phyloP scores from a whole-genome alignment of 164 flowering plant species.

The Sedum album region DNA sequence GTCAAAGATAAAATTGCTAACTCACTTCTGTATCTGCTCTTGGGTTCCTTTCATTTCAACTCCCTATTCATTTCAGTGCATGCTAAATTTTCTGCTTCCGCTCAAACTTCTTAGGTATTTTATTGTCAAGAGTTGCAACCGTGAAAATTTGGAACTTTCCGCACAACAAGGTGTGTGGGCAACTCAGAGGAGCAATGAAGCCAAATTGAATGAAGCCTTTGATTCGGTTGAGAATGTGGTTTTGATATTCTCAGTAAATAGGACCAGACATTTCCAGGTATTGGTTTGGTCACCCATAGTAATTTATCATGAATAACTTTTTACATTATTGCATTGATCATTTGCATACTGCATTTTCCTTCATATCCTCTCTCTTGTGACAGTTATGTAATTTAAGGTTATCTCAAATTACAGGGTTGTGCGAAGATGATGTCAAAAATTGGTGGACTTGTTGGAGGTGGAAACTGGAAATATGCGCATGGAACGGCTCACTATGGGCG shows the following conservation, averaged over 20 bases:
- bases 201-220: constrained; percentile 97
- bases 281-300: constrained; percentile 9
- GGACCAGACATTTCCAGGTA: constrained; percentile 98
- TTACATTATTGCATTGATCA: not conserved
- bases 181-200: constrained; percentile 97
- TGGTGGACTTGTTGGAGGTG: constrained; percentile 88
- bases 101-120: constrained; percentile 64
- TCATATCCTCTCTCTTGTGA: not conserved
- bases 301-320: not conserved
- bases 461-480: constrained; percentile 98
- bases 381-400: not conserved
- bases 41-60: not conserved
- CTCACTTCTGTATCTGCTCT: not conserved
- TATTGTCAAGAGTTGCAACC: constrained; percentile 97
- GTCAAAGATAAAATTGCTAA: not conserved
- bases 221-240: constrained; percentile 92
- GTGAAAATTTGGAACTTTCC: constrained; percentile 93
- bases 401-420: constrained; percentile 59
- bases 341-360: not conserved
- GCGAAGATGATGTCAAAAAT: constrained; percentile 98
- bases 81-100: constrained; percentile 13
- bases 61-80: constrained; percentile 8
- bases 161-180: constrained; percentile 99
- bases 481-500: constrained; percentile 99
- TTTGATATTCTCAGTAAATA: constrained; percentile 92